Conservation (phyloP, 305 asterid species). For the Fraxinus nigra region DNA sequence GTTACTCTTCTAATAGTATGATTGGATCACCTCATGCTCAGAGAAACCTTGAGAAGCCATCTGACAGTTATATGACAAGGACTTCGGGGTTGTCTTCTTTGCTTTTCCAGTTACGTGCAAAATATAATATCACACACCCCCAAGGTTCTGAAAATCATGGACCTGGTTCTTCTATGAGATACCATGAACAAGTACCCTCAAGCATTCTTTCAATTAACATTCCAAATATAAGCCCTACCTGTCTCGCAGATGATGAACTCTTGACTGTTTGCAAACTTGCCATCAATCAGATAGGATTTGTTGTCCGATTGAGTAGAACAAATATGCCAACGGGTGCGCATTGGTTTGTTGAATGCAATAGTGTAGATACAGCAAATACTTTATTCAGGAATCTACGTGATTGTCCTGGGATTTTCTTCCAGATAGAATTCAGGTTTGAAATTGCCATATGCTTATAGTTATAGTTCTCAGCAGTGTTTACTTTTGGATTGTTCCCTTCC, state of each 20-base stretch:
- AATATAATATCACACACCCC: slow-evolving; percentile 41
- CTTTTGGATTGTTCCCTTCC: not conserved
- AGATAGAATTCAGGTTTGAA: slow-evolving; percentile 57
- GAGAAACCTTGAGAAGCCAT: slow-evolving; percentile 43
- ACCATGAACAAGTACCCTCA: slow-evolving; percentile 41
- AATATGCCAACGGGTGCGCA: slow-evolving; percentile 39
- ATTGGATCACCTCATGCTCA: slow-evolving; percentile 55
- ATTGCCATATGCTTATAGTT: slow-evolving; percentile 10
- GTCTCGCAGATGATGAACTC: slow-evolving; percentile 57
- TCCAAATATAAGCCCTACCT: slow-evolving; percentile 36
- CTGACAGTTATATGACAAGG: slow-evolving; percentile 47
- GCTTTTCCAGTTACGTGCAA: slow-evolving; percentile 46
- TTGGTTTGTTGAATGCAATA: slow-evolving; percentile 68
- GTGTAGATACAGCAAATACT: slow-evolving; percentile 50
- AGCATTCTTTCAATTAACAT: slow-evolving; percentile 46
- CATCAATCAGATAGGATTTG: slow-evolving; percentile 47
- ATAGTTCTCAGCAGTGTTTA: slow-evolving; percentile 4
- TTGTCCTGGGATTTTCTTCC: slow-evolving; percentile 63
- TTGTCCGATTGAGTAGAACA: slow-evolving; percentile 51
- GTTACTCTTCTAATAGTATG: slow-evolving; percentile 38
- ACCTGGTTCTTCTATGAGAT: slow-evolving; percentile 35
- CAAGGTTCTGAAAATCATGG: slow-evolving; percentile 38
- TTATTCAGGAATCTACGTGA: slow-evolving; percentile 48
- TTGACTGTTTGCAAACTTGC: slow-evolving; percentile 58
- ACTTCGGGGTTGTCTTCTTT: slow-evolving; percentile 46